Base-by-base conservation (phyloP, 371 early-diverging fungal genomes). In the Umbelopsis sp. region DNA sequence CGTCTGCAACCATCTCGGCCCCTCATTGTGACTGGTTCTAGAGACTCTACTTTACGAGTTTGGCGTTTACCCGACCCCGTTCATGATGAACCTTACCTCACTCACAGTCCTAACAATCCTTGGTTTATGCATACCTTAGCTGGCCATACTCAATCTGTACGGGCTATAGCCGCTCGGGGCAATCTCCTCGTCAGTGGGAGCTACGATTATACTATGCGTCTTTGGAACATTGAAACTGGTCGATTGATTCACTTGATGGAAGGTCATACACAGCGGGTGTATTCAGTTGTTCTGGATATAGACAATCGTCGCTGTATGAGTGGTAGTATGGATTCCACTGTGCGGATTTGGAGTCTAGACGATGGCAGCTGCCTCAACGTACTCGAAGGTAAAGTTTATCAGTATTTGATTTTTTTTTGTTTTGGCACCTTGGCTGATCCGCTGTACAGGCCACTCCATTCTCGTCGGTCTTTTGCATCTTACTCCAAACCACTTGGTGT, bases 241-340 rank as follows among this genome's bases (percentile, higher is more conserved):
- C 76, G 83, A 9, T 70, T 87, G 50, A 57, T 90, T 4, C 90
- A 91, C 71, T 82, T 82, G 14, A 89, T 95, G 71, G 80, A 84
- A 37, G 98, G 98, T 10, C 99, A 98, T 70, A 82, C 87, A 18
- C 89, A 95, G 69, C 96, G 96, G 72, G 97, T 98, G 4, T 98
- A 98, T 74, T 90, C 92, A 11, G 93, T 98, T 12, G 95, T 93
- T 12, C 87, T 96, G 68, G 92, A 91, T 74, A 88, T 88, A n/a
- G 94, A 93, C 69, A 82, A 93, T 35, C 79, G 88, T 41, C 89
- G 92, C 65, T 93, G 97, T 53, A 93, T 96, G 71, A 93, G 94
- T 69, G 99, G 99, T 48, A 95, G 96, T 71, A 93, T 99, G 92
- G 99, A 99, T 81, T 91, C 96, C 0, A 89, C 91, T 38, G 97